A percentile compares a stretch with the other conserved stretches of the same genome.
These are phyloP conservation scores for Collybia mongolica DNA, from an alignment of 768 basidiomycete species.

Conservation along the genomic window DNA sequence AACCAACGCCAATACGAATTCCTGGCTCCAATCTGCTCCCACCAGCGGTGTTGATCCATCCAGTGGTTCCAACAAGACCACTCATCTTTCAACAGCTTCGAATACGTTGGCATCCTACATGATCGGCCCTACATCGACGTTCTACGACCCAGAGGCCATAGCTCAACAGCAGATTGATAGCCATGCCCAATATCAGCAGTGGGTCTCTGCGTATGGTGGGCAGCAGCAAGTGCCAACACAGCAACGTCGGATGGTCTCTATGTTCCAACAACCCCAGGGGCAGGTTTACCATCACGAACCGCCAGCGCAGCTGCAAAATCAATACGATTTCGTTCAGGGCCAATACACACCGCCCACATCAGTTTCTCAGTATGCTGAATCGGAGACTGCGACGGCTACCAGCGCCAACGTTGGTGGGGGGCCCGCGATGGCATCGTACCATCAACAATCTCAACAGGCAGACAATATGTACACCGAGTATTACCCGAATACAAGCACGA, in stretches of 20 bases:
- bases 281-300: constrained; percentile 17
- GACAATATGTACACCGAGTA: constrained; percentile 14
- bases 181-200: constrained; percentile 43
- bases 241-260: neutral
- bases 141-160: constrained; percentile 49
- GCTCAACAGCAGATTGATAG: constrained; percentile 21
- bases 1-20: constrained; percentile 6
- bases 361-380: constrained; percentile 19
- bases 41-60: constrained; percentile 11
- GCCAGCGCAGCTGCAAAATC: constrained; percentile 18
- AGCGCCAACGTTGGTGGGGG: constrained; percentile 15
- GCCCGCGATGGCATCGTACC: neutral
- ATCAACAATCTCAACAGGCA: constrained; percentile 13
- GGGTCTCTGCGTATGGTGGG: constrained; percentile 25
- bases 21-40: constrained; percentile 10
- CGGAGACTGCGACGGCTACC: constrained; percentile 19
- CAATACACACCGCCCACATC: constrained; percentile 23
- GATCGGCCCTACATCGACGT: constrained; percentile 55
- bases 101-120: constrained; percentile 32
- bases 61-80: constrained; percentile 13
- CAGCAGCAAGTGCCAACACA: constrained; percentile 20
- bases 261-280: constrained; percentile 16
- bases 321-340: constrained; percentile 23
- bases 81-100: constrained; percentile 12
- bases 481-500: constrained; percentile 13